Evolutionary conservation across 1,284 basidiomycete genomes (phyloP).

Genomic region (Schizopora paradoxa): DNA sequence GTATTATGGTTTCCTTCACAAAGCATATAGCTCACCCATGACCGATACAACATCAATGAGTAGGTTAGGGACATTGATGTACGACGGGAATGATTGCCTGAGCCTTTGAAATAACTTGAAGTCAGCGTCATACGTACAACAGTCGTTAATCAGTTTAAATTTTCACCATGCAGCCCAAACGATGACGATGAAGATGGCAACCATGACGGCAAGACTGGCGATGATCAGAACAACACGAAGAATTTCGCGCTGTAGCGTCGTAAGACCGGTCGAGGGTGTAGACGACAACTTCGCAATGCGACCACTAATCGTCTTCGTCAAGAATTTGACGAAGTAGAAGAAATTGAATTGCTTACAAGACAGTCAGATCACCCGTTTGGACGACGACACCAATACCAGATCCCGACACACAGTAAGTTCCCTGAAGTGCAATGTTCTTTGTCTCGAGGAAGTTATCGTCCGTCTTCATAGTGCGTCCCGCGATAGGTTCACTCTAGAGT

Average conservation of each 20-base stretch:
- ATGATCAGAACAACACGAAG: slow-evolving; percentile 40
- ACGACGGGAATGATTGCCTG: slow-evolving; percentile 39
- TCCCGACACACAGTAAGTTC: slow-evolving; percentile 55
- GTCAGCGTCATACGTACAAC: not conserved
- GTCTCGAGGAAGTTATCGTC: slow-evolving; percentile 40
- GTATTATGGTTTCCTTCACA: not conserved
- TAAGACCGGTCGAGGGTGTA: slow-evolving; percentile 35
- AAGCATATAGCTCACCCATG: slow-evolving; percentile 23
- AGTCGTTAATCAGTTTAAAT: not conserved
- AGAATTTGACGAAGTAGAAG: not conserved
- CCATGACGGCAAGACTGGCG: slow-evolving; percentile 31
- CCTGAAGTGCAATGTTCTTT: slow-evolving; percentile 56
- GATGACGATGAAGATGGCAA: slow-evolving; percentile 52
- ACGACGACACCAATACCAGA: slow-evolving; percentile 50
- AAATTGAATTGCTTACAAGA: slow-evolving; percentile 30
- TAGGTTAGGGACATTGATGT: slow-evolving; percentile 50
- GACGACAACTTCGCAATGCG: slow-evolving; percentile 52
- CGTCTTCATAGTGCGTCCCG: slow-evolving; percentile 36
- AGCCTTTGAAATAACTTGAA: slow-evolving; percentile 23
- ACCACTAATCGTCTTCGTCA: slow-evolving; percentile 33
- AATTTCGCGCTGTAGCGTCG: slow-evolving; percentile 41
- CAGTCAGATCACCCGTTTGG: slow-evolving; percentile 51
- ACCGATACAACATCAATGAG: slow-evolving; percentile 59
- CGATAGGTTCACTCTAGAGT: slow-evolving; percentile 34
- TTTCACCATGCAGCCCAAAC: slow-evolving; percentile 50